These are phyloP conservation scores for Calonectria multiphialidica DNA, from an alignment of 2,329 filamentous ascomycete genomes.

Conservation along the genomic window DNA sequence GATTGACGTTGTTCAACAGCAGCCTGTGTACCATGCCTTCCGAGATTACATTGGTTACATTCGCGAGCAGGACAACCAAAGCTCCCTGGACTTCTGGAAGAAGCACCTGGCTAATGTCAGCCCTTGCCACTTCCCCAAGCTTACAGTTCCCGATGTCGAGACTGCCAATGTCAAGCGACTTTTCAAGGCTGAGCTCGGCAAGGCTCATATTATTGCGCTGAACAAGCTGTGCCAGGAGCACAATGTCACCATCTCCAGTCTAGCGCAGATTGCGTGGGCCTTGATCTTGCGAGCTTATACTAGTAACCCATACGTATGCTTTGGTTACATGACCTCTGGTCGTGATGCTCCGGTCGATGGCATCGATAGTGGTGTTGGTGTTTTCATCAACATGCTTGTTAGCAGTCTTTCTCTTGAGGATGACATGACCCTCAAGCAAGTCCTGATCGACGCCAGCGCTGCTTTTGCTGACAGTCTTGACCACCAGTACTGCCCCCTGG, in stretches of 20 bases:
- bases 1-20: not conserved
- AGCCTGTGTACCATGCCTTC: not conserved
- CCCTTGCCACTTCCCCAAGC: not conserved
- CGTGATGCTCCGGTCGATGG: not conserved
- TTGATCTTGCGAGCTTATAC: not conserved
- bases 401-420: not conserved
- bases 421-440: not conserved
- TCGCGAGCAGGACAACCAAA: not conserved
- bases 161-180: not conserved
- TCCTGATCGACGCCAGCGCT: not conserved
- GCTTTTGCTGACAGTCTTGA: conserved; percentile 1
- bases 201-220: not conserved
- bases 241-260: not conserved
- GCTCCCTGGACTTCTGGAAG: not conserved
- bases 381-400: conserved; percentile 3
- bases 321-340: not conserved
- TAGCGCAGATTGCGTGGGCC: not conserved
- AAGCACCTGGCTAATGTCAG: not conserved
- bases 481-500: not conserved
- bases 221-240: conserved; percentile 7
- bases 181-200: not conserved
- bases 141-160: not conserved
- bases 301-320: not conserved
- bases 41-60: not conserved
- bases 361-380: conserved; percentile 1